Evolutionary conservation across 345 rosid genomes (phyloP), one percentile per base, ranked within the genome.

Genomic region (Angophora floribunda): DNA sequence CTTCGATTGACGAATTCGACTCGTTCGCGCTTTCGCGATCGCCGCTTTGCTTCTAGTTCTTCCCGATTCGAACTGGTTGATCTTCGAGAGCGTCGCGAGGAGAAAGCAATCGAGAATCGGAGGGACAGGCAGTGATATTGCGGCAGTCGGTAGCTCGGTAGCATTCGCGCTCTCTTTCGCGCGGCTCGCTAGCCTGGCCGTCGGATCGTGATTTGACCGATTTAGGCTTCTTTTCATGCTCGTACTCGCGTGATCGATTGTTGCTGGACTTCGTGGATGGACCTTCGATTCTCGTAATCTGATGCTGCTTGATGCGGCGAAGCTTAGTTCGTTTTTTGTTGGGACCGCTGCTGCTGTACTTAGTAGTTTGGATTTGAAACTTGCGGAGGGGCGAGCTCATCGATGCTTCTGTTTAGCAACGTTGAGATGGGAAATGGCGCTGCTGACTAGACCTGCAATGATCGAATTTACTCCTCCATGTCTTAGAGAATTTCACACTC

Each of bases 1-100:
- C 49, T 75, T 17, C 47, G 2, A 36, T 9, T 0, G 11, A 9
- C 82, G 82, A 19, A 19, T 0, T 41, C 82, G 0, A 75, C 41
- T 21, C 26, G 49, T 21, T 21, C 49, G 49, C 10, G 49, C 84
- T 75, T 75, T 75, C 19, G 84, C 84, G 84, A 75, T 41, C 84
- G 26, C 49, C 84, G 7, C 49, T 41, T 41, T 2, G 84, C 45
- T 41, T 75, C 41, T 36, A 36, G 41, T 36, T 36, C 44, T 41
- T 75, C 49, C 79, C 49, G 49, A 75, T 19, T 75, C 84, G 84
- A 75, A 10, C 84, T 12, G 47, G 45, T 75, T 19, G 84, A 75
- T 75, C 49, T 30, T 41, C 1, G 13, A 61, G 84, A 1, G 84
- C 22, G 5, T 75, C 7, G 28, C 49, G 9, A 36, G 84, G 16